phyloP scores from a whole-genome alignment of 2,329 filamentous ascomycete species.

The Karstenula rhodostoma region DNA sequence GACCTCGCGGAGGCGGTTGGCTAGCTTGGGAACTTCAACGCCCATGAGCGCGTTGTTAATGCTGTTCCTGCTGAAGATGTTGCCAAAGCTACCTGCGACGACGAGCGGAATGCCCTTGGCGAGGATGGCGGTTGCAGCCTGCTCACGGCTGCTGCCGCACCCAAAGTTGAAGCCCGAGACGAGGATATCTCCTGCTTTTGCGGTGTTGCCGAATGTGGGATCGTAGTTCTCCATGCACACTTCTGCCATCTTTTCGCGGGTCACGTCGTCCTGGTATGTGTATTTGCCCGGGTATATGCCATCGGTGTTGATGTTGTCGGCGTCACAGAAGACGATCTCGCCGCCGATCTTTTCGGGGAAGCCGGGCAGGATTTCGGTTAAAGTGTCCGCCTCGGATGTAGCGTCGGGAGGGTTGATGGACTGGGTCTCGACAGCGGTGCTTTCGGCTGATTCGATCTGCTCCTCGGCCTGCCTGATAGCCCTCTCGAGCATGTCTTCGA shows the following conservation, averaged over 20 bases:
- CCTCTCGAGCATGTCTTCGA: conserved; percentile 75
- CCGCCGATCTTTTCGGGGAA: conserved; percentile 85
- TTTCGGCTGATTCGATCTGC: conserved; percentile 61
- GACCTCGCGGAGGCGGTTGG: conserved; percentile 70
- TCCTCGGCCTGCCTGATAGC: conserved; percentile 73
- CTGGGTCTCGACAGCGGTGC: conserved; percentile 42
- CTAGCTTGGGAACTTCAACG: conserved; percentile 72
- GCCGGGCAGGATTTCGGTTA: conserved; percentile 79
- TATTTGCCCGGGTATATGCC: conserved; percentile 91
- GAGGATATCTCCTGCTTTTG: conserved; percentile 77
- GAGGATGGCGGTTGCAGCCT: conserved; percentile 86
- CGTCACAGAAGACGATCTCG: conserved; percentile 88
- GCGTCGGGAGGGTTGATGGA: conserved; percentile 41
- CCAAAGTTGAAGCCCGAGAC: conserved; percentile 92
- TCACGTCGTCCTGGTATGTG: conserved; percentile 88
- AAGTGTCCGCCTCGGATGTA: conserved; percentile 44
- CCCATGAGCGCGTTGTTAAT: conserved; percentile 83
- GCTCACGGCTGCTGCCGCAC: conserved; percentile 80
- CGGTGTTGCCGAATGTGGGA: conserved; percentile 68
- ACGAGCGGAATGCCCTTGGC: conserved; percentile 83
- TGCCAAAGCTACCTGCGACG: conserved; percentile 80
- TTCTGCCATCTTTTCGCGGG: conserved; percentile 80
- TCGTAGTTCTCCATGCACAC: conserved; percentile 98
- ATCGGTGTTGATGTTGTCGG: conserved; percentile 90
- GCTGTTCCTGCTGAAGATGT: conserved; percentile 80